A percentile compares a stretch with the other conserved stretches of the same genome.
Evolutionary conservation across 2,329 filamentous ascomycete genomes (phyloP).

Genomic region (Fusarium bactridioides): DNA sequence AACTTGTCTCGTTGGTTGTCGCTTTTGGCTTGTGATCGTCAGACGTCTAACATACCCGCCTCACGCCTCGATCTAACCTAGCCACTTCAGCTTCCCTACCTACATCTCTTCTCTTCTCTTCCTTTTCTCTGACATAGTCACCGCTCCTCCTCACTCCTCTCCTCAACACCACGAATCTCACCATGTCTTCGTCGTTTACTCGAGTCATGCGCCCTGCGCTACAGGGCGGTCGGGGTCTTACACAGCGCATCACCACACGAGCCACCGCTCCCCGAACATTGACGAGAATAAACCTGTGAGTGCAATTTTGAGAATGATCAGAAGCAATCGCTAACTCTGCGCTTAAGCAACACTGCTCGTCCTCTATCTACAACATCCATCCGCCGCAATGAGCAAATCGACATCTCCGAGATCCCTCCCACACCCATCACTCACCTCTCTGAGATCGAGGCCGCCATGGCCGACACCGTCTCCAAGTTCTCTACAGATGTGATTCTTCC

Average conservation of each 20-base stretch:
- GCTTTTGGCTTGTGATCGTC: constrained; percentile 32
- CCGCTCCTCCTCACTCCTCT: neutral
- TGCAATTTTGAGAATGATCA: neutral
- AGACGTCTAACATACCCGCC: constrained; percentile 10
- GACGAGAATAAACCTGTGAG: constrained; percentile 41
- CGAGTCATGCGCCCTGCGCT: constrained; percentile 61
- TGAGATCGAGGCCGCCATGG: constrained; percentile 89
- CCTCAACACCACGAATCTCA: neutral
- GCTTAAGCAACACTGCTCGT: constrained; percentile 50
- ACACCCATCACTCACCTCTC: constrained; percentile 94
- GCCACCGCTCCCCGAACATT: constrained; percentile 35
- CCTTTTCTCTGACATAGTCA: neutral
- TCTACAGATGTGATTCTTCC: constrained; percentile 88
- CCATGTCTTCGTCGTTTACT: constrained; percentile 56
- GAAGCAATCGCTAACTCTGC: constrained; percentile 4
- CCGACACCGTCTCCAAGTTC: constrained; percentile 89
- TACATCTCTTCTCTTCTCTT: neutral
- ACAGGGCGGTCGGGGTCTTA: constrained; percentile 52
- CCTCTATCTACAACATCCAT: constrained; percentile 67
- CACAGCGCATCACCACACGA: constrained; percentile 38
- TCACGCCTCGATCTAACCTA: constrained; percentile 8
- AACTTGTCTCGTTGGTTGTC: neutral
- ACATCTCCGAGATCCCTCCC: constrained; percentile 81
- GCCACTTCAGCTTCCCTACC: neutral
- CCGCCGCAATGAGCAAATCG: constrained; percentile 56